Percentiles rank a stretch among this genome's conserved stretches.
Evolutionary conservation across 805 yeast species (phyloP).

Genomic region (Babjeviella inositovora): DNA sequence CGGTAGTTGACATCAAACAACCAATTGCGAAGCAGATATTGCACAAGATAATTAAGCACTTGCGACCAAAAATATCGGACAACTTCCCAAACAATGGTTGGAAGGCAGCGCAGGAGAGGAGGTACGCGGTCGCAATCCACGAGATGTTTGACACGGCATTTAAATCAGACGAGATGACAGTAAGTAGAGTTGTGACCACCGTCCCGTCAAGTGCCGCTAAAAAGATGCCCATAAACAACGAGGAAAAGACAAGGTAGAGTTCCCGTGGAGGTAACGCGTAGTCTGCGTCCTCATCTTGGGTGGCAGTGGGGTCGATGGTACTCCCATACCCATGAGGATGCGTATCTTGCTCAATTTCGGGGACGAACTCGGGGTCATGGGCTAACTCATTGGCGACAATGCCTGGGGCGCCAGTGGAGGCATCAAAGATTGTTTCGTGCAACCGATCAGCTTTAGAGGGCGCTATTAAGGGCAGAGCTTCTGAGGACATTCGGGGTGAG

Average conservation of each 20-base stretch:
- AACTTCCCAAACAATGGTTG: slow-evolving; percentile 40
- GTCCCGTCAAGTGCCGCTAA: slow-evolving; percentile 41
- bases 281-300: too few species aligned
- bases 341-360: too few species aligned
- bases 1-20: slow-evolving; percentile 22
- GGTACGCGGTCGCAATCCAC: slow-evolving; percentile 24
- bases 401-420: slow-evolving; percentile 14
- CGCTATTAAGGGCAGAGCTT: too few species aligned
- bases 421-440: too few species aligned
- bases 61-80: slow-evolving; percentile 38
- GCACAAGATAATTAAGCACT: slow-evolving; percentile 15
- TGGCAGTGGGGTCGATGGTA: too few species aligned
- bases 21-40: slow-evolving; percentile 17
- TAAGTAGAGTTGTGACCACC: slow-evolving; percentile 32
- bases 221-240: slow-evolving; percentile 30
- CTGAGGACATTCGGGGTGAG: too few species aligned
- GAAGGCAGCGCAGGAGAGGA: slow-evolving; percentile 27
- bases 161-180: slow-evolving; percentile 34
- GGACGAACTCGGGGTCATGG: too few species aligned
- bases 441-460: too few species aligned
- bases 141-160: slow-evolving; percentile 21
- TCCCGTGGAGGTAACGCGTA: too few species aligned
- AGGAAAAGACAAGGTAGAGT: slow-evolving; percentile 15
- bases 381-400: slow-evolving; percentile 14
- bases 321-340: too few species aligned